A percentile compares a stretch with the other conserved stretches of the same genome.
Conservation (phyloP, 2,329 filamentous ascomycete species). For the Paracoccidioides lutzii region DNA sequence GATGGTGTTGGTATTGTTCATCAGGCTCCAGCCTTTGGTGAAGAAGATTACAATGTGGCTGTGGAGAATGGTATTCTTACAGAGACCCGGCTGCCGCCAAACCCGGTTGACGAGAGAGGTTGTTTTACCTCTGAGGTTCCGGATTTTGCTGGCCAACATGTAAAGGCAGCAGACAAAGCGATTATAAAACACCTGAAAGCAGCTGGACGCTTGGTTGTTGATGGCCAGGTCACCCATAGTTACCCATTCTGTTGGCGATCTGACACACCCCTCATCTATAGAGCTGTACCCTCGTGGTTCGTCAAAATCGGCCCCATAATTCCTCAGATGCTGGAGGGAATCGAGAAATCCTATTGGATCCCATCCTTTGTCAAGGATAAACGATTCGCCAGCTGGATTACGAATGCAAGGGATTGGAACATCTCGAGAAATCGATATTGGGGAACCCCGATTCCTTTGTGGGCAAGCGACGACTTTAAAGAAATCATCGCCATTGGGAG, state of each 20-base stretch:
- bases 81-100: constrained; percentile 66
- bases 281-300: constrained; percentile 89
- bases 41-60: constrained; percentile 86
- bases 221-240: constrained; percentile 78
- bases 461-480: constrained; percentile 80
- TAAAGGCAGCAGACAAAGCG: constrained; percentile 82
- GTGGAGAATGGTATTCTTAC: constrained; percentile 63
- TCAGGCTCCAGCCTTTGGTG: constrained; percentile 84
- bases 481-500: constrained; percentile 81
- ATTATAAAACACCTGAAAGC: constrained; percentile 83
- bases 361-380: constrained; percentile 82
- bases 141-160: constrained; percentile 76
- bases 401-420: constrained; percentile 88
- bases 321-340: constrained; percentile 79
- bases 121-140: constrained; percentile 63
- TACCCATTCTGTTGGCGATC: constrained; percentile 91
- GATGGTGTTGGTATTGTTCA: constrained; percentile 91
- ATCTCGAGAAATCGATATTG: constrained; percentile 88
- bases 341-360: constrained; percentile 84
- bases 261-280: constrained; percentile 88
- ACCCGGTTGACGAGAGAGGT: constrained; percentile 77
- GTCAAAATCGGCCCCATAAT: constrained; percentile 75
- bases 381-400: constrained; percentile 83
- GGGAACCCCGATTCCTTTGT: constrained; percentile 85
- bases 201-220: constrained; percentile 63